Evolutionary conservation across 2,329 filamentous ascomycete genomes (phyloP).

Genomic region (Hymenoscyphus infarciens): DNA sequence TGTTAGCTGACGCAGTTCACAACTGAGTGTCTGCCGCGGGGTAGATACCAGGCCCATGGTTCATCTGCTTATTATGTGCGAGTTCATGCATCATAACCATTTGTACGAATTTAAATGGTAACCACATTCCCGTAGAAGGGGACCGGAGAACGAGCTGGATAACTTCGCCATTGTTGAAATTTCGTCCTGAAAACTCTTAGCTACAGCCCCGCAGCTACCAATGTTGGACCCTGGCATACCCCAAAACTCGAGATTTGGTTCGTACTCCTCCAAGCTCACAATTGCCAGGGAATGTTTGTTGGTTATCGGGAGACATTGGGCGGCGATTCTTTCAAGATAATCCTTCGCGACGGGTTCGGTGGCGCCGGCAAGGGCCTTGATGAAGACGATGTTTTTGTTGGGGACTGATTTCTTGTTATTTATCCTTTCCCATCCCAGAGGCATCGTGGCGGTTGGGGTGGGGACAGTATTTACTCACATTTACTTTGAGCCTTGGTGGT

Average conservation of each 20-base stretch:
- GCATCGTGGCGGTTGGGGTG: conserved; percentile 59
- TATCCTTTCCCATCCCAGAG: conserved; percentile 72
- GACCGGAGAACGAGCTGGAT: conserved; percentile 80
- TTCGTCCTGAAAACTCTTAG: conserved; percentile 60
- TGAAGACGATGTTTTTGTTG: conserved; percentile 78
- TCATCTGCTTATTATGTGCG: conserved; percentile 89
- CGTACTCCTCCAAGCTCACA: conserved; percentile 74
- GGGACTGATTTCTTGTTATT: conserved; percentile 73
- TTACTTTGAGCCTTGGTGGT: too few relatives aligned
- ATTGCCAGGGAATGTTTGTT: conserved; percentile 60
- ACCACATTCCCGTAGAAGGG: conserved; percentile 61
- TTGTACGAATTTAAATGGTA: conserved; percentile 79
- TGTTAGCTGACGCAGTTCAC: not conserved
- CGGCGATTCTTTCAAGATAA: conserved; percentile 73
- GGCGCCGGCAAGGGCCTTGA: conserved; percentile 69
- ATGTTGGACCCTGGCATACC: conserved; percentile 18
- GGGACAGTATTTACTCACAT: too few relatives aligned
- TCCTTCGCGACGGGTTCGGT: conserved; percentile 62
- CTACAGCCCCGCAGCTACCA: not conserved
- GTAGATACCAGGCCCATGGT: conserved; percentile 55
- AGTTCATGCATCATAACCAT: conserved; percentile 93
- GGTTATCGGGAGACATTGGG: conserved; percentile 75
- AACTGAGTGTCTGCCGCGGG: not conserved
- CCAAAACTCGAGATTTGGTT: conserved; percentile 75
- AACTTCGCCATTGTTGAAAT: conserved; percentile 87